Evolutionary conservation across 1,284 basidiomycete species (phyloP), one percentile per base, ranked within the genome.

Genomic region (Amylostereum chailletii): DNA sequence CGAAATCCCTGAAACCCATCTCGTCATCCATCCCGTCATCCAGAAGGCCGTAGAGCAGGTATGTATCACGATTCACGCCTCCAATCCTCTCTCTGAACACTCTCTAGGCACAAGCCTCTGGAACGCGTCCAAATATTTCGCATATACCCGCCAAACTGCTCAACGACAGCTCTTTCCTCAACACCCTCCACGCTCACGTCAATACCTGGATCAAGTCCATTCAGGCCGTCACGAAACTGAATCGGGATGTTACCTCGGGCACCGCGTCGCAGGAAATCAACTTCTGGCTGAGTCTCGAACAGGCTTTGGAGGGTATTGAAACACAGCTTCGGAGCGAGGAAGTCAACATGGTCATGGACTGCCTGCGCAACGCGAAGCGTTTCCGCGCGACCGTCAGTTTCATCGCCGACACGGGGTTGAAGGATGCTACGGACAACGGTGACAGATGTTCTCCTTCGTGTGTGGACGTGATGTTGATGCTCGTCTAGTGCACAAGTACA

Each of bases 151-250:
- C 77, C 5, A 80, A 84, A 57, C 69, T 84, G 39, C 77, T 98
- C 30, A 83, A 82, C 57, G 95, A 99, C 69, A 88, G 86, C 46
- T 73, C 83, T 1, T 99, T 99, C 71, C 83, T 99, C 49, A 99
- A 98, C 65, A 84, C 87, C 36, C 78, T 99, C 2, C 95, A 98
- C 61, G 79, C 81, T 9, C 90, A 98, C 57, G 95, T 99, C 59
- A 98, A 98, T 65, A 79, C 83, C 19, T 99, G 95, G 96, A 96
- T 99, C 70, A 97, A 97, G 68, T 90, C 94, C 50, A 95, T 99
- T 47, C 95, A 98, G 67, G 84, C 90, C 0, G 93, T 99, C 51
- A 98, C 96, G 11, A 96, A 95, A 63, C 80, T 99, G 11, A 82
- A 81, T 1, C 78, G 95, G 33, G 94, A 98, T 59, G 94, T 98